Conservation (phyloP, 139 green algal species). For the Dunaliella primolecta region DNA sequence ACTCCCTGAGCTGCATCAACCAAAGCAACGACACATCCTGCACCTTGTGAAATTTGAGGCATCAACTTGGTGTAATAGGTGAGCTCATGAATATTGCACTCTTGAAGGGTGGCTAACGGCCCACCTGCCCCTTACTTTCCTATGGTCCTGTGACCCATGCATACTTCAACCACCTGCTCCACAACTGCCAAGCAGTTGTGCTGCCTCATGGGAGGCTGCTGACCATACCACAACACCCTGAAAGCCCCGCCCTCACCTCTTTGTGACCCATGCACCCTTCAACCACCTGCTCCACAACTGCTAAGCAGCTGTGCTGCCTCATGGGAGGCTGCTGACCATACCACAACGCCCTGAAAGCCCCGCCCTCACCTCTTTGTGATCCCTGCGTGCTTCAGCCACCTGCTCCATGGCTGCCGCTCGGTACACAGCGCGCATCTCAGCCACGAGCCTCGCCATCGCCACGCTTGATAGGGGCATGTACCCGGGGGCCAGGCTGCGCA, state of each 20-base stretch:
- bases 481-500: slow-evolving; percentile 15
- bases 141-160: background rate
- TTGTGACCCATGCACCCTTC: background rate
- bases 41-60: too few species aligned
- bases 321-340: too few species aligned
- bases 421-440: slow-evolving; percentile 37
- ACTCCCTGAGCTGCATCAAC: too few species aligned
- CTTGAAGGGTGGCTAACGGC: too few species aligned
- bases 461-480: slow-evolving; percentile 16
- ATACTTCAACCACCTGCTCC: background rate
- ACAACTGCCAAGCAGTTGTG: background rate
- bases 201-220: too few species aligned
- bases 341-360: background rate
- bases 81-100: too few species aligned
- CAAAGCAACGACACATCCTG: too few species aligned
- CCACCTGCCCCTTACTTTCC: too few species aligned
- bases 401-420: slow-evolving; percentile 16
- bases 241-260: background rate
- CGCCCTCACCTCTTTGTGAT: background rate
- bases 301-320: background rate
- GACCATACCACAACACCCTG: too few species aligned
- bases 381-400: slow-evolving; percentile 1
- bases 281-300: background rate
- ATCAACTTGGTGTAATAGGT: too few species aligned
- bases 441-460: slow-evolving; percentile 28